Percentiles rank a stretch among this genome's conserved stretches.
phyloP scores from a whole-genome alignment of 495 filamentous ascomycete genomes.

The Penicillium bovifimosum region DNA sequence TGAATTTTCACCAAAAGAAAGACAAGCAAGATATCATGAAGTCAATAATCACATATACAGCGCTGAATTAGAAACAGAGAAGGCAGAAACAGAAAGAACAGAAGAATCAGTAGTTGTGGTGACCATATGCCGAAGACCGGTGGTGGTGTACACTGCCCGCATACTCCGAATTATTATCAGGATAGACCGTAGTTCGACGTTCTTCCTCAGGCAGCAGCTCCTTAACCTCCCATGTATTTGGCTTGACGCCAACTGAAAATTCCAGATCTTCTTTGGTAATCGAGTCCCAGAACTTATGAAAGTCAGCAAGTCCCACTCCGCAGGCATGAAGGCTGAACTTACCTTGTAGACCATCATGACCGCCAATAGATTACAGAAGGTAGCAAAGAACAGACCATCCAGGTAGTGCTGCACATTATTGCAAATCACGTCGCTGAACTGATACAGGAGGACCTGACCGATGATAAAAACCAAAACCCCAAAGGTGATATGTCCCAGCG shows the following conservation, averaged over 20 bases:
- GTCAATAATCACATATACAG: conserved; percentile 21
- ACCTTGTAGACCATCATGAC: conserved; percentile 99
- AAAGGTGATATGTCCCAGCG: conserved; percentile 87
- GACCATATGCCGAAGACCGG: conserved; percentile 34
- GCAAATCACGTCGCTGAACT: conserved; percentile 82
- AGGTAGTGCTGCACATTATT: conserved; percentile 83
- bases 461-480: conserved; percentile 87
- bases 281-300: conserved; percentile 90
- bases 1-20: conserved; percentile 7
- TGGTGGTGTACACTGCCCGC: conserved; percentile 55
- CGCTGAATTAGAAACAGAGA: neutral
- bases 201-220: conserved; percentile 88
- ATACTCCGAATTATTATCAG: conserved; percentile 59
- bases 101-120: conserved; percentile 27
- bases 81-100: neutral
- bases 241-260: conserved; percentile 91
- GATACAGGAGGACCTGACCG: conserved; percentile 91
- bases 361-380: conserved; percentile 84
- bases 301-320: conserved; percentile 8
- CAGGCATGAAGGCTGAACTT: conserved; percentile 18
- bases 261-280: conserved; percentile 98
- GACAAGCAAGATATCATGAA: conserved; percentile 9
- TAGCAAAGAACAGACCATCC: conserved; percentile 92
- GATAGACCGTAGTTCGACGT: conserved; percentile 68
- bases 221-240: conserved; percentile 98